phyloP scores from a whole-genome alignment of 805 yeast species.

The Kluyveromyces lactis region DNA sequence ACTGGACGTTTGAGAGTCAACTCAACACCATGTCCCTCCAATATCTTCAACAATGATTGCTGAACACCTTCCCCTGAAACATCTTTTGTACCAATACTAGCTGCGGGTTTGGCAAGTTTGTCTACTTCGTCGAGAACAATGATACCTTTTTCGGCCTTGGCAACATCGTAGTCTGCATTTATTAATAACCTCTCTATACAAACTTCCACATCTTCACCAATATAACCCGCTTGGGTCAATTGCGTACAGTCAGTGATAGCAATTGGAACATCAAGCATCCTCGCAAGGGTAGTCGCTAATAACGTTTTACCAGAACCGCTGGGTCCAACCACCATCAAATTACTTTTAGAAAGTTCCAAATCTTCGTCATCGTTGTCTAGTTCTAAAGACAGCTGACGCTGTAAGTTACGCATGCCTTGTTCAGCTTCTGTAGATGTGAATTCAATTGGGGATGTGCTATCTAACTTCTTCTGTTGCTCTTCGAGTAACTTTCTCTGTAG shows the following conservation, averaged over 20 bases:
- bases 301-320: slow-evolving; percentile 57
- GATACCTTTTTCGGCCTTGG: slow-evolving; percentile 47
- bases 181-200: slow-evolving; percentile 46
- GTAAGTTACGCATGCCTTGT: slow-evolving; percentile 24
- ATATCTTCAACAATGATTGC: slow-evolving; percentile 46
- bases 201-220: slow-evolving; percentile 55
- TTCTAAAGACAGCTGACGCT: slow-evolving; percentile 23
- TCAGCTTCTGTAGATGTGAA: slow-evolving; percentile 22
- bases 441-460: slow-evolving; percentile 16
- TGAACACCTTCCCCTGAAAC: slow-evolving; percentile 62
- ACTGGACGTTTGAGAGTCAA: slow-evolving; percentile 39
- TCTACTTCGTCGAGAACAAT: slow-evolving; percentile 55
- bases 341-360: slow-evolving; percentile 47
- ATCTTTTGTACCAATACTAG: slow-evolving; percentile 43
- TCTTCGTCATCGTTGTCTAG: slow-evolving; percentile 28
- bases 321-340: slow-evolving; percentile 49
- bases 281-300: slow-evolving; percentile 47
- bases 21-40: slow-evolving; percentile 48
- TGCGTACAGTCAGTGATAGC: slow-evolving; percentile 56
- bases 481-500: slow-evolving; percentile 19
- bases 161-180: slow-evolving; percentile 43
- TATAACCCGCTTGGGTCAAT: slow-evolving; percentile 56
- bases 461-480: slow-evolving; percentile 14
- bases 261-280: slow-evolving; percentile 44
- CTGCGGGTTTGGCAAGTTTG: slow-evolving; percentile 43